These are phyloP conservation scores for Neocucurbitaria cava DNA, from an alignment of 2,329 filamentous ascomycete genomes.

Conservation along the genomic window DNA sequence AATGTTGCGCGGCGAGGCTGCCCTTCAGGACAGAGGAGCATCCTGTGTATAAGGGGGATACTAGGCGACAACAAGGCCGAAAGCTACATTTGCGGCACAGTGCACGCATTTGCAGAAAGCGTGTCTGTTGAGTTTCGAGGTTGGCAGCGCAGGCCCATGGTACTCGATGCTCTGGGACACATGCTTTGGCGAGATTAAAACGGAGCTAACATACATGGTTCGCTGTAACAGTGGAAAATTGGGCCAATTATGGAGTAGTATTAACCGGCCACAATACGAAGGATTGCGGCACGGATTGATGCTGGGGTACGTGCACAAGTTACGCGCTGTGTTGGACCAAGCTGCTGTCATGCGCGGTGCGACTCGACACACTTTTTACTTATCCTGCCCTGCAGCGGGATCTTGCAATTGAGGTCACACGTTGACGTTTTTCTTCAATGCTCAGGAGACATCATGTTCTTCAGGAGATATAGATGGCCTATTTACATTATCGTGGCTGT, in stretches of 20 bases:
- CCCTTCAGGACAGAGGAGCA: slow-evolving; percentile 1
- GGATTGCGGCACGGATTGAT: slow-evolving; percentile 10
- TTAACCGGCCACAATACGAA: not conserved
- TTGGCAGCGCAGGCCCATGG: not conserved
- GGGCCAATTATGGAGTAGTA: not conserved
- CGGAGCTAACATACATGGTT: not conserved
- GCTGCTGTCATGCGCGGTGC: not conserved
- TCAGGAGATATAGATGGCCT: slow-evolving; percentile 20
- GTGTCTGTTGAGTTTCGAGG: slow-evolving; percentile 5
- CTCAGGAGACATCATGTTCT: slow-evolving; percentile 13
- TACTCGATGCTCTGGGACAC: not conserved
- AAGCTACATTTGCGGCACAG: slow-evolving; percentile 4
- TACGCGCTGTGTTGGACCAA: slow-evolving; percentile 2
- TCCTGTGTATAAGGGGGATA: slow-evolving; percentile 2
- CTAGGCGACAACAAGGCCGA: not conserved
- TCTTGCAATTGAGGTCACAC: not conserved
- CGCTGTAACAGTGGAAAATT: not conserved
- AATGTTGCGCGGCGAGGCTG: slow-evolving; percentile 1
- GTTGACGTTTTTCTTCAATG: no score
- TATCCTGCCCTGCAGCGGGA: not conserved
- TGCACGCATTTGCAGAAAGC: slow-evolving; percentile 4
- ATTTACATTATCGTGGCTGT: slow-evolving; percentile 8
- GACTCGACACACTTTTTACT: slow-evolving; percentile 4
- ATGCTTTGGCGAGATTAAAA: slow-evolving; percentile 1
- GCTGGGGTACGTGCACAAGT: slow-evolving; percentile 2